Evolutionary conservation across 345 rosid species (phyloP), one percentile per base, ranked within the genome.

Genomic region (Syzygium aqueum): DNA sequence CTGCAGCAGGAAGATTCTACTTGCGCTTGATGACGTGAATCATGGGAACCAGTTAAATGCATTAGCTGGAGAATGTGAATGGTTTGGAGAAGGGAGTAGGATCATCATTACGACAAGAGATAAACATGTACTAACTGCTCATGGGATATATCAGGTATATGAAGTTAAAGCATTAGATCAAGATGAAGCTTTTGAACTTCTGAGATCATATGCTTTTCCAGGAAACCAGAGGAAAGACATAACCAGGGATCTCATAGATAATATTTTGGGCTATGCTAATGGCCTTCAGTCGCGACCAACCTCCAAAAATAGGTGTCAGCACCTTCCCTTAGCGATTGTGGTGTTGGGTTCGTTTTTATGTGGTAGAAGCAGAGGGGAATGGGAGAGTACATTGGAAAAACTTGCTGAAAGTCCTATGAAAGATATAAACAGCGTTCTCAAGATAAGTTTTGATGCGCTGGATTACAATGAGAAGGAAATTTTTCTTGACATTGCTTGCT

Each of bases 21-120:
- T 91, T 27, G 89, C 89, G 51, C 87, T 90, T 27, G 92, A 90
- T 84, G 90, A 86, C 12, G 90, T 90, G 15, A 90, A 90, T 80
- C 30, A 61, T 25, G 49, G 23, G 43, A 11, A 56, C 0, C 88
- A 90, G 16, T 49, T 88, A 14, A 65, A 84, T 51, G 65, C 37
- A 40, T 87, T 90, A 33, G 89, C 85, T 14, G 51, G 88, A 15
- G 15, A 59, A 2, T 11, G 37, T 16, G 89, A 22, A 53, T 87
- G 88, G 89, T 89, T 89, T 53, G 89, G 89, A 77, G 8, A 56
- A 9, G 90, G 92, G 65, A 89, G 89, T 11, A 86, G 87, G 85
- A 87, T 90, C 37, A 87, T 90, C 11, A 1, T 87, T 54, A 87
- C 88, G 1, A 85, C 89, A 6, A 87, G 92, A 80, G 88, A 90